Conservation (phyloP, 345 rosid genomes). For the Turnera subulata region DNA sequence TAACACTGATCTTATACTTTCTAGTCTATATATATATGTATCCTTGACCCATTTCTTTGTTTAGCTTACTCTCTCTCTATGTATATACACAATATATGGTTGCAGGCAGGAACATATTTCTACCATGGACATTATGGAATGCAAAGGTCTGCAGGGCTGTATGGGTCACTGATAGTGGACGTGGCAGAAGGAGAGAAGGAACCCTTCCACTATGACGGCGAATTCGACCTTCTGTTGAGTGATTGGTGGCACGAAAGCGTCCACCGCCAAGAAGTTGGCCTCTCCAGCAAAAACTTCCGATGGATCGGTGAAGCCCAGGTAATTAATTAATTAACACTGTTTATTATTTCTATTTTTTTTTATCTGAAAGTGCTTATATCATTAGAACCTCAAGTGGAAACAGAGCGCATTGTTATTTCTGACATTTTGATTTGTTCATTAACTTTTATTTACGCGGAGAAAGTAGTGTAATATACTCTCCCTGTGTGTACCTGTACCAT, state of each 20-base stretch:
- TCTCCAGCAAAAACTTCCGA: conserved; percentile 57
- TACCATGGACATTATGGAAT: conserved; percentile 87
- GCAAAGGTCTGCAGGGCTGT: conserved; percentile 82
- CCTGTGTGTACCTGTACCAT: no score
- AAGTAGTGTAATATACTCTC: no score
- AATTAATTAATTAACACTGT: no score
- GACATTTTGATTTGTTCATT: no score
- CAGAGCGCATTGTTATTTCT: no score
- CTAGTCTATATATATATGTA: background rate
- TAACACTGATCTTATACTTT: conserved; percentile 7
- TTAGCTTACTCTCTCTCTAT: no score
- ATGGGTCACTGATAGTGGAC: conserved; percentile 59
- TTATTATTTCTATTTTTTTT: no score
- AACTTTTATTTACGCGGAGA: no score
- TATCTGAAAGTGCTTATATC: no score
- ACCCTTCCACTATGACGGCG: conserved; percentile 64
- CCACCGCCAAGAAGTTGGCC: conserved; percentile 67
- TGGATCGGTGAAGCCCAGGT: conserved; percentile 94
- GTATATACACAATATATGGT: background rate
- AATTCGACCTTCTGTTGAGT: conserved; percentile 54
- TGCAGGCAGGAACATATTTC: conserved; percentile 76
- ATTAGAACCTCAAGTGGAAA: no score
- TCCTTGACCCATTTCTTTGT: no score
- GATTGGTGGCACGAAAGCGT: conserved; percentile 78
- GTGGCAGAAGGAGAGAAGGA: conserved; percentile 50